Evolutionary conservation across 1,139 yeast genomes (phyloP), one percentile per base, ranked within the genome.

Genomic region (Kluyveromyces sp.): DNA sequence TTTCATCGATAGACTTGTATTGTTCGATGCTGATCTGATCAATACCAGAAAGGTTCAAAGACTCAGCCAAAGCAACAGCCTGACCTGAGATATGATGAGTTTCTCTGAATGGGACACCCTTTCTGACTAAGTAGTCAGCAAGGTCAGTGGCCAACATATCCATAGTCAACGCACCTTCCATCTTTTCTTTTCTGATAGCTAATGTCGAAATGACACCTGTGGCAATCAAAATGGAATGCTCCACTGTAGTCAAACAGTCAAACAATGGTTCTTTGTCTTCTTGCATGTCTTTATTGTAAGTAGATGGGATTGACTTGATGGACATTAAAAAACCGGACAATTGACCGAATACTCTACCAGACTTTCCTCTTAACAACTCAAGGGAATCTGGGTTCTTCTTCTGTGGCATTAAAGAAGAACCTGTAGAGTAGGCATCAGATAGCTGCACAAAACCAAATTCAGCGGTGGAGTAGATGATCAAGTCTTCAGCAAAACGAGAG

Each of bases 61-160:
- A 87, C 68, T 92, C 99, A 4, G 98, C 96, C 42, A 69, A 65
- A 54, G 95, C 80, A 42, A 92, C 99, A 68, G 96, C 92, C 64
- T 87, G 96, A 45, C 99, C 99, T 4, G 96, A 87, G 50, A 92
- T 89, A 65, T 92, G 97, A 66, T 92, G 99, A 2, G 98, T 92
- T 69, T 92, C 97, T 72, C 99, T 86, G 71, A 92, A 92, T 46
- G 98, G 98, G 51, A 92, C 98, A 45, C 98, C 98, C 66, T 83
- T 88, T 70, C 96, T 81, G 45, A 92, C 99, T 55, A 92, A 75
- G 67, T 92, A 92, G 66, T 92, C 99, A 35, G 99, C 99, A 57
- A 92, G 75, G 64, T 92, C 99, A 19, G 99, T 92, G 15, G 98
- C 98, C 58, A 92, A 76, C 98, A 92, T 94, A 66, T 94, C 98